Evolutionary conservation across 352 stramenopile species (phyloP), one percentile per base, ranked within the genome.

Genomic region (Globisporangium cylindrosporum): DNA sequence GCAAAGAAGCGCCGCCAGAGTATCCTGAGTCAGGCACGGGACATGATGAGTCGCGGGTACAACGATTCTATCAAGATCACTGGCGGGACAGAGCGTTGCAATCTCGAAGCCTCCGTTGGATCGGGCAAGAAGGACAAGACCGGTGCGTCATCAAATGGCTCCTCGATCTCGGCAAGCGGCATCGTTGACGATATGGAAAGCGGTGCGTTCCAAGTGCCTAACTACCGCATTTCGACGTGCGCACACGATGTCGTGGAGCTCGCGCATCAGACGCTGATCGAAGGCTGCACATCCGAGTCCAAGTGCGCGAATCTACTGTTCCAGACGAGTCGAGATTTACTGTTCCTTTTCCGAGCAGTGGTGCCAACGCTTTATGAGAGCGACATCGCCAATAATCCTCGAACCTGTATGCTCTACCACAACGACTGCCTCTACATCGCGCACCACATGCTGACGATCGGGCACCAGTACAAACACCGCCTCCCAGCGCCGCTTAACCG

Each of bases 341-440:
- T 95, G 6, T 85, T 91, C 58, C 71, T 95, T 43, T 94, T 93
- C 46, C 81, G 81, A 18, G 75, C 81, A 3, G 74, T 93, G 24
- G 75, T 94, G 6, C 74, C 84, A 15, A 92, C 81, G 24, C 65
- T 95, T 3, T 88, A 93, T 59, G 77, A 86, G 64, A 76, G 79
- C 27, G 79, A 83, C 15, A 91, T 95, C 61, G 66, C 73, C 22
- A 90, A 91, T 43, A 78, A 95, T 51, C 59, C 81, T 3, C 80
- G 77, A 20, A 75, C 75, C 0, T 86, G 81, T 62, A 93, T 94
- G 86, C 84, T 95, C 9, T 90, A 84, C 68, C 88, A 95, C 78
- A 95, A 95, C 25, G 88, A 95, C 71, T 93, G 85, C 65, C 75
- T 93, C 29, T 95, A 92, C 70, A 84, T 93, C 36, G 79, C 84